These are phyloP conservation scores for Psilocybe sp. DNA, from an alignment of 768 basidiomycete genomes.

Conservation along the genomic window DNA sequence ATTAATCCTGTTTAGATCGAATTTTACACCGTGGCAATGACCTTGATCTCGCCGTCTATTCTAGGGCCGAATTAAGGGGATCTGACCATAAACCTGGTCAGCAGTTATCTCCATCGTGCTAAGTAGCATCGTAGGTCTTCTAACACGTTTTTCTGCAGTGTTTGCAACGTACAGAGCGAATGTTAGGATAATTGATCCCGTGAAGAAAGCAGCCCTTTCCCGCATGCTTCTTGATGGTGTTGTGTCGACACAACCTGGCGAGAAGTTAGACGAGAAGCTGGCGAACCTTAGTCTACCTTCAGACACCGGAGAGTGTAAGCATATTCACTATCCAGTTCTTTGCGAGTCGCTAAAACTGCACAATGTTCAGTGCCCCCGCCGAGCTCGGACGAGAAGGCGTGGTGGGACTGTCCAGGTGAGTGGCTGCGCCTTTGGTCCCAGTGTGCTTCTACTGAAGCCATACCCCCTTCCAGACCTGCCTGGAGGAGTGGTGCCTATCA, in stretches of 20 bases:
- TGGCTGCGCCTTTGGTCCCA: background rate
- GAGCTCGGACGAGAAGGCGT: conserved; percentile 70
- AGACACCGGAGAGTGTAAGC: conserved; percentile 44
- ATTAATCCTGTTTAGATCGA: conserved; percentile 63
- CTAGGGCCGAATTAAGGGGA: conserved; percentile 79
- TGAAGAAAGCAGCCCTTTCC: conserved; percentile 69
- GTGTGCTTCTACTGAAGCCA: background rate
- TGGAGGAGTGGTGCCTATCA: conserved; percentile 48
- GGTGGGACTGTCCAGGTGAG: conserved; percentile 79
- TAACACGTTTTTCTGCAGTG: conserved; percentile 44
- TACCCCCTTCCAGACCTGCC: conserved; percentile 47
- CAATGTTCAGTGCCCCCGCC: conserved; percentile 70
- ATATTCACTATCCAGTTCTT: background rate
- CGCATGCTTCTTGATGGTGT: conserved; percentile 66
- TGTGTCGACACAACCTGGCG: conserved; percentile 58
- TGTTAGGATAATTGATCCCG: conserved; percentile 75
- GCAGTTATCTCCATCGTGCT: conserved; percentile 8
- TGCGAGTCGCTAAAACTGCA: conserved; percentile 3
- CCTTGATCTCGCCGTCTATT: conserved; percentile 77
- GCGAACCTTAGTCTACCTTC: conserved; percentile 51
- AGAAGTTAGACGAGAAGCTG: conserved; percentile 70
- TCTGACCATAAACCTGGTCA: conserved; percentile 95
- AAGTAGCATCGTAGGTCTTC: background rate
- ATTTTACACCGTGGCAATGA: conserved; percentile 76
- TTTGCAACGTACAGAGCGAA: conserved; percentile 80